Evolutionary conservation across 2,329 filamentous ascomycete genomes (phyloP), one percentile per base, ranked within the genome.

Genomic region (Sporothrix schenckii): DNA sequence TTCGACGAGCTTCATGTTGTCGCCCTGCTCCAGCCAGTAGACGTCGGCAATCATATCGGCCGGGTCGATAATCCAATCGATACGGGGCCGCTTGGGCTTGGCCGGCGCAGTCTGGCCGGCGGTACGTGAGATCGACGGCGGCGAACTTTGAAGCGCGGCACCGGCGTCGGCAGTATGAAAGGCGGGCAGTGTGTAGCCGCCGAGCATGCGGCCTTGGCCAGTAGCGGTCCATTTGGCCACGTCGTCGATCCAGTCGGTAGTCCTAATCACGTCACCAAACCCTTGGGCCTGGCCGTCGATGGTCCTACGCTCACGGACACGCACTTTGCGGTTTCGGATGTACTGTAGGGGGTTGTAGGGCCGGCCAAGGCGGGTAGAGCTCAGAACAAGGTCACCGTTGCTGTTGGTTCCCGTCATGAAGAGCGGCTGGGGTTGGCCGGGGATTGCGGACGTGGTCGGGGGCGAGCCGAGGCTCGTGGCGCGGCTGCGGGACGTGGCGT

Each of bases 281-380:
- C 92, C 92, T 74, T 92, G 89, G 1, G 85, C 84, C 72, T 92
- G 89, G 19, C 91, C 89, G 75, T 95, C 88, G 47, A 97, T 89
- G 0, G 86, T 81, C 74, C 87, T 89, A 53, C 92, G 87, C 80
- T 96, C 92, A 19, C 94, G 87, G 34, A 91, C 90, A 73, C 95
- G 87, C 14, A 95, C 87, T 77, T 94, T 94, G 63, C 94, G 87
- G 77, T 99, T 98, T 24, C 95, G 90, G 69, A 98, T 91, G 75
- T 93, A 93, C 79, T 98, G 95, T 30, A 99, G 81, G 4, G 94
- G 95, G 77, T 99, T 97, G 78, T 98, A 98, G 2, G 84, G 81
- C 68, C 94, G 89, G 4, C 91, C 91, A 9, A 90, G 79, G 71
- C 75, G 81, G 66, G 73, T 78, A 69, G 78, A 19, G 27, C 47